Conservation (phyloP, 202 grass and related monocot genomes). For the Bolboschoenoplectus hybrid region DNA sequence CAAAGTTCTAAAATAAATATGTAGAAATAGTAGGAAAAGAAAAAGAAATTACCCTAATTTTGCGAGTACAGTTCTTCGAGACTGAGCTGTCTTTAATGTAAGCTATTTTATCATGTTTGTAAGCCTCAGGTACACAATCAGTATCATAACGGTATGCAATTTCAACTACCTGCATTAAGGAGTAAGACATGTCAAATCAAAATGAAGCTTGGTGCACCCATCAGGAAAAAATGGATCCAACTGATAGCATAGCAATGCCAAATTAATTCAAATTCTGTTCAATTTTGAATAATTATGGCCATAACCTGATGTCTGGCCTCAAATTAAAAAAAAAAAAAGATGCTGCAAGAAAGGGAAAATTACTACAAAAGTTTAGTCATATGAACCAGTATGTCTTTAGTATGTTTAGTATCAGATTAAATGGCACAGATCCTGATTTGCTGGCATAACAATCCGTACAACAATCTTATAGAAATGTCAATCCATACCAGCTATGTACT, state of each 20-base stretch:
- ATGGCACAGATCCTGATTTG: not conserved
- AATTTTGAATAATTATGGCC: not conserved
- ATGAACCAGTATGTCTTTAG: not conserved
- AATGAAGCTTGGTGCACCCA: not conserved
- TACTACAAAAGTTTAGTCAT: not conserved
- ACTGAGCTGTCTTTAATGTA: constrained; percentile 81
- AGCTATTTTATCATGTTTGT: constrained; percentile 70
- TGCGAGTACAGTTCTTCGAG: constrained; percentile 69
- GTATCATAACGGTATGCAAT: constrained; percentile 71
- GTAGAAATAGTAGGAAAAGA: constrained; percentile 23
- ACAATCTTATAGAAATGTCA: not conserved
- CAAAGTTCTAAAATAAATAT: constrained; percentile 25
- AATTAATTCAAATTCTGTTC: not conserved
- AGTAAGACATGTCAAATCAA: not conserved
- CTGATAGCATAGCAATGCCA: not conserved
- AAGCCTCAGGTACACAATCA: constrained; percentile 78
- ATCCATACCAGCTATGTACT: not conserved
- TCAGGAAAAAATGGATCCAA: not conserved
- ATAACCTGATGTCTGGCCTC: not conserved
- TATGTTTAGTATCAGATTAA: not conserved
- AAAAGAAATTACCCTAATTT: constrained; percentile 67
- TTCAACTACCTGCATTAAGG: constrained; percentile 67
- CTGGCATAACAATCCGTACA: not conserved
- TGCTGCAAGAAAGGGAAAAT: not conserved
- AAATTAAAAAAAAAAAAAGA: not conserved